Percentiles rank a stretch among this genome's conserved stretches.
Evolutionary conservation across 208 protist genomes (phyloP).

Genomic region (Leishmania aethiopica): DNA sequence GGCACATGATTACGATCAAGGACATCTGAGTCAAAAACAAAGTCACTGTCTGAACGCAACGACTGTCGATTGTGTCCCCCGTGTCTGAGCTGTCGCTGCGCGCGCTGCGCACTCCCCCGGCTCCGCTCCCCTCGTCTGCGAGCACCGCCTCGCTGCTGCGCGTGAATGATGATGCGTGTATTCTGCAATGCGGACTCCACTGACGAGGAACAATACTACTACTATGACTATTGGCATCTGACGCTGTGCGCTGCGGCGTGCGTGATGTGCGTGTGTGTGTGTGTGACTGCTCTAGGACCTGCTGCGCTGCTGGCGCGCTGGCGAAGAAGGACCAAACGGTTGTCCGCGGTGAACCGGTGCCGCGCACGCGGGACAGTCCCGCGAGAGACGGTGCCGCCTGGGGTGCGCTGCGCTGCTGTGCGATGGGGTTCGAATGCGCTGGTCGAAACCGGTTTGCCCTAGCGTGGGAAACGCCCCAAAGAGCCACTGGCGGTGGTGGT

Average conservation of each 20-base stretch:
- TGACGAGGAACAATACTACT: slow-evolving; percentile 31
- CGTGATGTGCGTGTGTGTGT: neutral
- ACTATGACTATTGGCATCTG: slow-evolving; percentile 46
- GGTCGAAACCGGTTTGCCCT: slow-evolving; percentile 29
- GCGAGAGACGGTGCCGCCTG: slow-evolving; percentile 6
- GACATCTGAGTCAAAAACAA: slow-evolving; percentile 37
- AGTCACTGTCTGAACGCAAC: slow-evolving; percentile 22
- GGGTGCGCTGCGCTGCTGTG: neutral
- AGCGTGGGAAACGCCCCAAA: slow-evolving; percentile 68
- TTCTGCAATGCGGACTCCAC: slow-evolving; percentile 32
- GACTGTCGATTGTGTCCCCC: slow-evolving; percentile 38
- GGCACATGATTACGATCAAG: slow-evolving; percentile 36
- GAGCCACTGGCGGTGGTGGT: slow-evolving; percentile 3
- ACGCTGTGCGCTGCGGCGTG: slow-evolving; percentile 2
- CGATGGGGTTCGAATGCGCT: slow-evolving; percentile 61
- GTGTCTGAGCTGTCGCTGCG: slow-evolving; percentile 32
- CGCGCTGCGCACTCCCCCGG: neutral
- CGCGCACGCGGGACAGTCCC: slow-evolving; percentile 20
- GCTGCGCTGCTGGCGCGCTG: neutral
- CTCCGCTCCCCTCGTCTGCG: neutral
- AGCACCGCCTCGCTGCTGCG: neutral
- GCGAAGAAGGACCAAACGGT: slow-evolving; percentile 10
- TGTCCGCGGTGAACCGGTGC: slow-evolving; percentile 14
- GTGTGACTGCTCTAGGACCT: neutral
- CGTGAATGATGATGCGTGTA: slow-evolving; percentile 33